Conservation (phyloP, 2,329 filamentous ascomycete species). For the Cordyceps militaris region DNA sequence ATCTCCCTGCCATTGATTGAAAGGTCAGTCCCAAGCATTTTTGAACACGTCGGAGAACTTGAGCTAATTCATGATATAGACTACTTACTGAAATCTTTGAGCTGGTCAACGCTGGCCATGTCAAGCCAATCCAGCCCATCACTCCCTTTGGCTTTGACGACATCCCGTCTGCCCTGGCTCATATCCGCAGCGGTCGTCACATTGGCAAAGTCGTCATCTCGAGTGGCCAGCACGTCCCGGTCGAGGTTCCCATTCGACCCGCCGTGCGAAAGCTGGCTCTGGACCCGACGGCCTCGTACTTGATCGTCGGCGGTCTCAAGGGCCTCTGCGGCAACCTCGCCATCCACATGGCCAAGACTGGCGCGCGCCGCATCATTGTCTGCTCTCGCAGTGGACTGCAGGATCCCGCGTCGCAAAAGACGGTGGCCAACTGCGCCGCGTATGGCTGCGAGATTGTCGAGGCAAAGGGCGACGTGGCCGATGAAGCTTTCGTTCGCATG, state of each 20-base stretch:
- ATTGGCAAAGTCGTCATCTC: conserved; percentile 30
- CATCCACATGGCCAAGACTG: conserved; percentile 22
- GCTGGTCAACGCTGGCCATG: conserved; percentile 16
- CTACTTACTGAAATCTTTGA: conserved; percentile 15
- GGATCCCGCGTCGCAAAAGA: conserved; percentile 13
- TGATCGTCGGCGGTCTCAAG: conserved; percentile 24
- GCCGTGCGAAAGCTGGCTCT: background rate
- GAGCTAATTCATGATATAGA: background rate
- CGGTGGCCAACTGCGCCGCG: conserved; percentile 16
- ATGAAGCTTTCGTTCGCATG: conserved; percentile 19
- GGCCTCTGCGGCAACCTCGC: conserved; percentile 22
- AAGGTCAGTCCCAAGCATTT: background rate
- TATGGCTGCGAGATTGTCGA: conserved; percentile 18
- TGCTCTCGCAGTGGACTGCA: conserved; percentile 20
- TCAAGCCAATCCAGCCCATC: conserved; percentile 18
- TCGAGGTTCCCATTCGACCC: background rate
- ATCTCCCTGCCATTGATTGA: conserved; percentile 9
- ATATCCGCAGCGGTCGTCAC: conserved; percentile 33
- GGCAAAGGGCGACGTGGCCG: conserved; percentile 22
- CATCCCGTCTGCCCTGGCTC: conserved; percentile 30
- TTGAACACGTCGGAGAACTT: accelerated
- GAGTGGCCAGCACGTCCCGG: background rate
- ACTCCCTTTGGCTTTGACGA: conserved; percentile 22
- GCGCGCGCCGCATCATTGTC: conserved; percentile 22
- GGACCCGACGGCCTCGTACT: conserved; percentile 16